Conservation (phyloP, 2,329 filamentous ascomycete genomes). For the Capronia americana region DNA sequence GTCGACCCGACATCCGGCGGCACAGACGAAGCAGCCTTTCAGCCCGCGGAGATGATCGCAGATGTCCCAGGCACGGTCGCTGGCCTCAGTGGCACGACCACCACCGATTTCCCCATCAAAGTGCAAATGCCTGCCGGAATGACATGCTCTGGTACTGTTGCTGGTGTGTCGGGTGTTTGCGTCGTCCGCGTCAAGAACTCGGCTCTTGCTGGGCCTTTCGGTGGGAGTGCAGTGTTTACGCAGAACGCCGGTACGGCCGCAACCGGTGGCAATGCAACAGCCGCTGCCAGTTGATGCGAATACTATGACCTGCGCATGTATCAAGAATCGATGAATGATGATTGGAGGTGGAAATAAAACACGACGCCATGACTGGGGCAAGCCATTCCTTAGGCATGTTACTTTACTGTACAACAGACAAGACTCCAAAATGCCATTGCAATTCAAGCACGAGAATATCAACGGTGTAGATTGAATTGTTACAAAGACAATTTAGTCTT, state of each 20-base stretch:
- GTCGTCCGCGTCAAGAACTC: conserved; percentile 68
- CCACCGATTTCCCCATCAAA: conserved; percentile 69
- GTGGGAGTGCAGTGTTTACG: not conserved
- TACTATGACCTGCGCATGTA: not conserved
- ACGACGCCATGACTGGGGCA: not conserved
- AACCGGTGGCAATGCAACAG: not conserved
- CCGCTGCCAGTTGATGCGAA: not conserved
- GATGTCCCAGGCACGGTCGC: conserved; percentile 64
- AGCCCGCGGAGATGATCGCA: conserved; percentile 63
- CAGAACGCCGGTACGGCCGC: not conserved
- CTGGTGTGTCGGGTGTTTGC: conserved; percentile 67
- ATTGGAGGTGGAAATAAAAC: not conserved
- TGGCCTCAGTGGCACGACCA: conserved; percentile 65
- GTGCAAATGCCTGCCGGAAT: conserved; percentile 71
- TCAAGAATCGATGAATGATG: not conserved
- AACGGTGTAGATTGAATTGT: not conserved
- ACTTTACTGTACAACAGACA: not conserved
- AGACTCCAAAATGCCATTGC: not conserved
- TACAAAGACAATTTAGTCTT: not conserved
- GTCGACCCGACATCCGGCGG: conserved; percentile 70
- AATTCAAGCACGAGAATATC: not conserved
- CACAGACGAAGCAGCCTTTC: conserved; percentile 65
- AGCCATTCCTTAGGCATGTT: not conserved
- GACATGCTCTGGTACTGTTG: conserved; percentile 67
- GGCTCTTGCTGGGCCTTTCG: not conserved